Evolutionary conservation across 192 early-diverging fungal genomes (phyloP).

Genomic region (Coemansia sp.): DNA sequence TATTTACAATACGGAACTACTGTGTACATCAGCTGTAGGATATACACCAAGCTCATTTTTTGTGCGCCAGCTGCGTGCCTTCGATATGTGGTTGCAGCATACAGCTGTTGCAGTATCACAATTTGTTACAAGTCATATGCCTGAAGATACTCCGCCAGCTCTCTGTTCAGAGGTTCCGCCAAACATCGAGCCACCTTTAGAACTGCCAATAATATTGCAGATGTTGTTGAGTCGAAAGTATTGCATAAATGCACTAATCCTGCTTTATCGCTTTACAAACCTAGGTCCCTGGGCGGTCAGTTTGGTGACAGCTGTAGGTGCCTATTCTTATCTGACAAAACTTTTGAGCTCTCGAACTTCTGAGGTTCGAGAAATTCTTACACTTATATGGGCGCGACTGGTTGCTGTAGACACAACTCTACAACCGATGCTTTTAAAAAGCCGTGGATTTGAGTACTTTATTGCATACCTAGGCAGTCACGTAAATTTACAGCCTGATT

Average conservation of each 20-base stretch:
- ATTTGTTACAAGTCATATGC: slow-evolving; percentile 28
- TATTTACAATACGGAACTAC: background rate
- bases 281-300: slow-evolving; percentile 92
- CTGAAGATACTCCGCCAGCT: slow-evolving; percentile 29
- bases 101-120: slow-evolving; percentile 69
- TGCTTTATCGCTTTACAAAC: slow-evolving; percentile 87
- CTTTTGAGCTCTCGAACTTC: slow-evolving; percentile 85
- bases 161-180: slow-evolving; percentile 35
- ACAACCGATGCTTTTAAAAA: slow-evolving; percentile 85
- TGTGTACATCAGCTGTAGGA: slow-evolving; percentile 4
- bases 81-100: slow-evolving; percentile 88
- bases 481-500: slow-evolving; percentile 42
- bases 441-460: slow-evolving; percentile 88
- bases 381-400: slow-evolving; percentile 96
- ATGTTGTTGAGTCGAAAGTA: slow-evolving; percentile 92
- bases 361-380: slow-evolving; percentile 88
- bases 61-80: slow-evolving; percentile 93
- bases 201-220: slow-evolving; percentile 93
- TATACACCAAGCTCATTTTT: slow-evolving; percentile 78
- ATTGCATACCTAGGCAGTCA: slow-evolving; percentile 78
- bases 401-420: slow-evolving; percentile 88
- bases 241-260: slow-evolving; percentile 81
- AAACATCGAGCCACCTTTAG: slow-evolving; percentile 65
- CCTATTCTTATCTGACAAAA: slow-evolving; percentile 94
- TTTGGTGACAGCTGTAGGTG: slow-evolving; percentile 85